These are phyloP conservation scores for Hemileccinum rubropunctum DNA, from an alignment of 768 basidiomycete genomes.

Conservation along the genomic window DNA sequence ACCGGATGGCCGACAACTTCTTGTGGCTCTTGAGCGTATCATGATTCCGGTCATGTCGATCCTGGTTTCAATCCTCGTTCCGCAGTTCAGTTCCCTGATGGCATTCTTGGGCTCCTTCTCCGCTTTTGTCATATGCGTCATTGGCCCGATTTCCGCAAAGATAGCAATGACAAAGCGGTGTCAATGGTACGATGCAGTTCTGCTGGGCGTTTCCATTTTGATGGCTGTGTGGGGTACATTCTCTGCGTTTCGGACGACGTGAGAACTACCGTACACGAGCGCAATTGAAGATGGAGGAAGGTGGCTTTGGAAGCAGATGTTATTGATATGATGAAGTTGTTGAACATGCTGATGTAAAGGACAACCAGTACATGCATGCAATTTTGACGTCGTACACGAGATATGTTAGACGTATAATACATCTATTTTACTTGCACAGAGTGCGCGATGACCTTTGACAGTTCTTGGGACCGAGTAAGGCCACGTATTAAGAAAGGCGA, in stretches of 20 bases:
- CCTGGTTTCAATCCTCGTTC: slow-evolving; percentile 67
- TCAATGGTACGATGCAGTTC: slow-evolving; percentile 47
- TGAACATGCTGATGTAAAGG: background rate
- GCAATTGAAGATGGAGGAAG: background rate
- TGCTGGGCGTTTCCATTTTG: slow-evolving; percentile 49
- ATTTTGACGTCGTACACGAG: slow-evolving; percentile 8
- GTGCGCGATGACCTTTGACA: slow-evolving; percentile 74
- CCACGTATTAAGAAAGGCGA: background rate
- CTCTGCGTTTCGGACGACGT: slow-evolving; percentile 53
- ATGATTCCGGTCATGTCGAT: slow-evolving; percentile 59
- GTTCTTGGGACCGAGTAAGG: slow-evolving; percentile 44
- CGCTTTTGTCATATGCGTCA: slow-evolving; percentile 71
- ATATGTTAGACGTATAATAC: slow-evolving; percentile 1
- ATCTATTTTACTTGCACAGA: slow-evolving; percentile 52
- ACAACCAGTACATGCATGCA: background rate
- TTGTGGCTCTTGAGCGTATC: slow-evolving; percentile 55
- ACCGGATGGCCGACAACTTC: slow-evolving; percentile 19
- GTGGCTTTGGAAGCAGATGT: background rate
- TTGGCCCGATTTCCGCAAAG: slow-evolving; percentile 75
- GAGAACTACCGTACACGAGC: background rate
- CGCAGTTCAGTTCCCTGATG: slow-evolving; percentile 81
- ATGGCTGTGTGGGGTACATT: slow-evolving; percentile 82
- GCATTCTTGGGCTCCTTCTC: slow-evolving; percentile 91
- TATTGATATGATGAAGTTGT: background rate
- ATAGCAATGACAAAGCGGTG: slow-evolving; percentile 52